Evolutionary conservation across 352 stramenopile genomes (phyloP).

Genomic region (Aphanomyces invadans): DNA sequence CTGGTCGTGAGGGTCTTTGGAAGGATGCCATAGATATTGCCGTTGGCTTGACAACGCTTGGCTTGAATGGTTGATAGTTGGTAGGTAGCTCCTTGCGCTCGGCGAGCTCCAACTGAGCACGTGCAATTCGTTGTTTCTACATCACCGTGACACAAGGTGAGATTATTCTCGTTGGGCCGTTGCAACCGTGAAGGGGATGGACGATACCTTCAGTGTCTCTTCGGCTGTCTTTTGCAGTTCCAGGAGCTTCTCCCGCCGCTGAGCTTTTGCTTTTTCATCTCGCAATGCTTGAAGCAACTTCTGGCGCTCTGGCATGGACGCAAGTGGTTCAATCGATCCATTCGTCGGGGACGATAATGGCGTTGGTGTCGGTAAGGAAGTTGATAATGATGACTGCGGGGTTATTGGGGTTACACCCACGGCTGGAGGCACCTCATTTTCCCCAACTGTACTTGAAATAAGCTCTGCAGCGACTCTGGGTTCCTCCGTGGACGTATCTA

Average conservation of each 20-base stretch:
- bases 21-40: no score
- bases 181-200: no score
- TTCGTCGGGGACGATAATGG: neutral
- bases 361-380: neutral
- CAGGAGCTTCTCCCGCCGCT: constrained; percentile 13
- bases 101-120: constrained; percentile 6
- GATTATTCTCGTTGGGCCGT: neutral
- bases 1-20: no score
- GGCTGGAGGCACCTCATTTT: neutral
- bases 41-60: no score
- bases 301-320: neutral
- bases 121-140: constrained; percentile 20
- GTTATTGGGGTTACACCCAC: neutral
- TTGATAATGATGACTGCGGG: neutral
- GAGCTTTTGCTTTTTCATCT: constrained; percentile 20
- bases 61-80: no score
- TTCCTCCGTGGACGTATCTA: neutral
- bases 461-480: neutral
- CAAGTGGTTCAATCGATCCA: neutral
- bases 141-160: neutral
- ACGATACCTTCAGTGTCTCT: constrained; percentile 12
- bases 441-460: neutral
- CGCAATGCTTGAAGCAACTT: constrained; percentile 13
- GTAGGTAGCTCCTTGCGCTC: neutral
- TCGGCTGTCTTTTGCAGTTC: constrained; percentile 17